Base-by-base conservation (phyloP, 1,284 basidiomycete species). In the Tylopilus orsonianus region DNA sequence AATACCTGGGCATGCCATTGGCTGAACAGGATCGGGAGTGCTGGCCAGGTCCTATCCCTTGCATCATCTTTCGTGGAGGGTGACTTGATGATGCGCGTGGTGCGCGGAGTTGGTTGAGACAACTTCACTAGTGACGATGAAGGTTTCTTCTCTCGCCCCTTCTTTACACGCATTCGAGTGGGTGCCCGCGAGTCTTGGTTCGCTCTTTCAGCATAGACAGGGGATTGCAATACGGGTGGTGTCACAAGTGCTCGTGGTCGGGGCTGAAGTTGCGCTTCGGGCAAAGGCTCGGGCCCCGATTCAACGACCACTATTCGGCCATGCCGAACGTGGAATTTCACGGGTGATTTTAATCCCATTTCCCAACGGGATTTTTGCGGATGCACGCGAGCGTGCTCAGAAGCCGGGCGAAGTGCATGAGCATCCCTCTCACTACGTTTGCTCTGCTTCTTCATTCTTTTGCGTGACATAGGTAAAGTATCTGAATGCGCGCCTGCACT, bases 1-100 rank as follows among this genome's bases (percentile, higher is more conserved):
- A 43, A 14, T 41, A 66, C 61, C 63, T 66, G 61, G 16, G 26
- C 8, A 20, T 64, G 46, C 60, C 59, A 62, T 1, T 48, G 50
- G 8, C 41, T 48, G n/a, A 64, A 55, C 27, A 13, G 8, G 10
- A 3, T n/a, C 9, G 53, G 44, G 1, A 61, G 39, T 32, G 52
- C 20, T 2, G 65, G 55, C 65, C 61, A 64, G 6, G 0, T 22
- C 5, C 14, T 7, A 5, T 38, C 32, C 38, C 18, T 42, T 6
- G 19, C 16, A 0, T 50, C 45, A 13, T 44, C 35, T 44, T 56
- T 49, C 18, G 7, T 40, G 16, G 38, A 18, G 27, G 41, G 46
- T 12, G 45, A 22, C 23, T 20, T 44, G 23, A 23, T 33, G 4
- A 16, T 13, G 8, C 14, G 46, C 12, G 27, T 4, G 4, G 14